These are phyloP conservation scores for Nitzschia palea DNA, from an alignment of 108 stramenopile species.

Conservation along the genomic window DNA sequence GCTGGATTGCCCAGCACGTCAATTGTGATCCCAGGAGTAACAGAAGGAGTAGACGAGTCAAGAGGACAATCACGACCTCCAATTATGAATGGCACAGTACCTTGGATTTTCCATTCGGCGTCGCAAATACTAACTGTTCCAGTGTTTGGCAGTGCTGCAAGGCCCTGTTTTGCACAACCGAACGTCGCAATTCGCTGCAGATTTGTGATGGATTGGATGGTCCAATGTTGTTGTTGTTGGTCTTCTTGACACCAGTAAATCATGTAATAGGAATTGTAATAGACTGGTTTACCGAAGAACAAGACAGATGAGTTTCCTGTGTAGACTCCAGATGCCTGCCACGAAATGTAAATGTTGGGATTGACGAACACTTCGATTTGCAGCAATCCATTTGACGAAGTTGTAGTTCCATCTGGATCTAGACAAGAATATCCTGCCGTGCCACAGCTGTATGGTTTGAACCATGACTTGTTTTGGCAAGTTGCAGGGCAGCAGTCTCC, in stretches of 20 bases:
- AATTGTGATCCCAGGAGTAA: too few relatives aligned
- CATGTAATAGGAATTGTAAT: neutral
- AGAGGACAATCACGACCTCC: too few relatives aligned
- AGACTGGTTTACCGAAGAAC: neutral
- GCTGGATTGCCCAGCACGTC: too few relatives aligned
- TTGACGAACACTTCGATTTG: neutral
- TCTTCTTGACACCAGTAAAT: neutral
- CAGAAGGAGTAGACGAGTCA: too few relatives aligned
- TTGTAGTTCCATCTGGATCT: too few relatives aligned
- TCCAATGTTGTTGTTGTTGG: neutral
- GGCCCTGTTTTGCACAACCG: neutral
- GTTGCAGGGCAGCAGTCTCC: neutral
- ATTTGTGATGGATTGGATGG: neutral
- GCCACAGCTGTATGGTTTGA: neutral
- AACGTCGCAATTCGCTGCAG: neutral
- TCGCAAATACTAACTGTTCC: too few relatives aligned
- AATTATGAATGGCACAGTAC: too few relatives aligned
- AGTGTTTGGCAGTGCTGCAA: neutral
- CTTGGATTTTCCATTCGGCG: too few relatives aligned
- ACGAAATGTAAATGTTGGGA: neutral
- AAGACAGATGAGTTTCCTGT: neutral
- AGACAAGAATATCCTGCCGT: neutral
- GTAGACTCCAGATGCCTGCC: neutral
- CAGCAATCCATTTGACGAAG: too few relatives aligned
- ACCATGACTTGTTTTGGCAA: neutral